A percentile compares a stretch with the other conserved stretches of the same genome.
Conservation (phyloP, 192 early-diverging fungal genomes). For the Neocallimastix lanati region DNA sequence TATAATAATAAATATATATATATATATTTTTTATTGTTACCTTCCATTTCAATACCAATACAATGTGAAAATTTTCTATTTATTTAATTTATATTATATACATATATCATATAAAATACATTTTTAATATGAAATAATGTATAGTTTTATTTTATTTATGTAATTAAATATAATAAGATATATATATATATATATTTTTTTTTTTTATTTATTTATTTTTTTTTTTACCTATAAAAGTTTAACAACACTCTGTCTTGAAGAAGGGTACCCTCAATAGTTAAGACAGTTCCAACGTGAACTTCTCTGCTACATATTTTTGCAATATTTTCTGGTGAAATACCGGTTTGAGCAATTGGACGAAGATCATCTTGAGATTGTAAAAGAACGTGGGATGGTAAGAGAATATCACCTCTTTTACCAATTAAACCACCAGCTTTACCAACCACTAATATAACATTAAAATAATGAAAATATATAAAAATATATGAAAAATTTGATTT, state of each 20-base stretch:
- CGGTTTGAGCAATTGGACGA: background rate
- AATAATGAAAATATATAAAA: too few relatives aligned
- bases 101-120: too few relatives aligned
- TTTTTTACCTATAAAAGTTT: background rate
- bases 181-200: background rate
- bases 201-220: background rate
- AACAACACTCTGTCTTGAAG: slow-evolving; percentile 1
- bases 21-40: background rate
- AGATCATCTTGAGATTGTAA: background rate
- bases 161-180: too few relatives aligned
- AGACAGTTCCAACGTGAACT: slow-evolving; percentile 1
- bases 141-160: too few relatives aligned
- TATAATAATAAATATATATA: background rate
- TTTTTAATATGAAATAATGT: too few relatives aligned
- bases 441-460: background rate
- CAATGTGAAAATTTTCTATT: background rate
- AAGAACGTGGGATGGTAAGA: slow-evolving; percentile 1
- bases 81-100: too few relatives aligned
- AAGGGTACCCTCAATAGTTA: background rate
- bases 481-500: too few relatives aligned
- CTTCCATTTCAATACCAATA: slow-evolving; percentile 1
- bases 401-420: slow-evolving; percentile 2
- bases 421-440: slow-evolving; percentile 2
- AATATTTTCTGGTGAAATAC: background rate
- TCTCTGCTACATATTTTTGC: background rate